Conservation (phyloP, 2,329 filamentous ascomycete genomes). For the Colletotrichum brevisporum region DNA sequence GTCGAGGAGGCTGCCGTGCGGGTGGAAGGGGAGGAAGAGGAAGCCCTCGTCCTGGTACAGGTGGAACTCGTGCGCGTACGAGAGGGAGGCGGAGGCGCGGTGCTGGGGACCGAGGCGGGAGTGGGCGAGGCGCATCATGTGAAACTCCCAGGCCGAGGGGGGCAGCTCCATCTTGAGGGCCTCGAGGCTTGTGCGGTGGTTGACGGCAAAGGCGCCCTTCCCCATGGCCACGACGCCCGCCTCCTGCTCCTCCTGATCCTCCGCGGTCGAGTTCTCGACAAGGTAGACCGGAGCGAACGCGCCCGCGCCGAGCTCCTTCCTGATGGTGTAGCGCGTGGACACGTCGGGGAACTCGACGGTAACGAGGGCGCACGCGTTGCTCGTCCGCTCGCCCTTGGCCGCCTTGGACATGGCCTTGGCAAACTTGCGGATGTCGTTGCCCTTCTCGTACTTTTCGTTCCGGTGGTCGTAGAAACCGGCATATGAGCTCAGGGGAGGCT, state of each 20-base stretch:
- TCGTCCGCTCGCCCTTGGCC: slow-evolving; percentile 72
- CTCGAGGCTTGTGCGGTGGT: slow-evolving; percentile 74
- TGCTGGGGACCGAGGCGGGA: slow-evolving; percentile 79
- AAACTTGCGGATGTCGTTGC: slow-evolving; percentile 85
- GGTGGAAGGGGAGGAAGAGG: slow-evolving; percentile 87
- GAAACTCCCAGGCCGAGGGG: slow-evolving; percentile 93
- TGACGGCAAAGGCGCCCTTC: slow-evolving; percentile 71
- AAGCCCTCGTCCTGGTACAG: slow-evolving; percentile 92
- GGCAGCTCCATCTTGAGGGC: slow-evolving; percentile 96
- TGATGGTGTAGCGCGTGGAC: slow-evolving; percentile 80
- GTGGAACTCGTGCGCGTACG: slow-evolving; percentile 90
- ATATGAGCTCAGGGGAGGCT: slow-evolving; percentile 81
- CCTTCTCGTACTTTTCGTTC: slow-evolving; percentile 73
- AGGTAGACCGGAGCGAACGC: slow-evolving; percentile 97
- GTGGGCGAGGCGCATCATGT: slow-evolving; percentile 90
- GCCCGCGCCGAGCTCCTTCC: slow-evolving; percentile 89
- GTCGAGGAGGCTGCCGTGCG: slow-evolving; percentile 94
- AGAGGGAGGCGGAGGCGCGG: slow-evolving; percentile 82
- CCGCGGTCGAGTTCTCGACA: slow-evolving; percentile 78
- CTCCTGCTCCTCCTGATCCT: slow-evolving; percentile 59
- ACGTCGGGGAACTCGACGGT: slow-evolving; percentile 77
- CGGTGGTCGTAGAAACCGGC: slow-evolving; percentile 84
- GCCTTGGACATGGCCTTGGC: slow-evolving; percentile 76
- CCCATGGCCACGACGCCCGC: slow-evolving; percentile 68
- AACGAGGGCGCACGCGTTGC: slow-evolving; percentile 71